A percentile compares a stretch with the other conserved stretches of the same genome.
phyloP scores from a whole-genome alignment of 1,139 yeast species.

The Protomyces gravidus region DNA sequence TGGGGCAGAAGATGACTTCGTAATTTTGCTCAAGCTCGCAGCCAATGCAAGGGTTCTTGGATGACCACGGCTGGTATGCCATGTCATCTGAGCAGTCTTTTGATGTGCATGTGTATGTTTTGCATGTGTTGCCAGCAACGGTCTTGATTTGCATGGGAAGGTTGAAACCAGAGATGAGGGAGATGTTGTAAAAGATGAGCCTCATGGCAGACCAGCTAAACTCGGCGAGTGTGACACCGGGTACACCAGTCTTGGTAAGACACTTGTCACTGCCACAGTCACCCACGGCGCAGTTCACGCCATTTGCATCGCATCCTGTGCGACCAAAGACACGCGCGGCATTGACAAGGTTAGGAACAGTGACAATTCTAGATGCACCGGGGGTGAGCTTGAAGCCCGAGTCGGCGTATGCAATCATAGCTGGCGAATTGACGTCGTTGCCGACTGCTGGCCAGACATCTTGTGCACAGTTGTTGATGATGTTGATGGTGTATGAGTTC shows the following conservation, averaged over 20 bases:
- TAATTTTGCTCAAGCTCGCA: conserved; percentile 10
- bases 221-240: conserved; percentile 28
- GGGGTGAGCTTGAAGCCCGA: conserved; percentile 20
- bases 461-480: conserved; percentile 16
- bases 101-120: conserved; percentile 11
- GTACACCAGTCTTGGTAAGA: conserved; percentile 12
- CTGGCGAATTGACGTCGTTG: conserved; percentile 16
- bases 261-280: conserved; percentile 24
- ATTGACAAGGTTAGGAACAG: conserved; percentile 13
- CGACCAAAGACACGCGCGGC: conserved; percentile 26
- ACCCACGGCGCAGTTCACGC: conserved; percentile 18
- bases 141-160: conserved; percentile 19
- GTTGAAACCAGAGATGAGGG: conserved; percentile 22
- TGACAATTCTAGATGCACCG: conserved; percentile 7
- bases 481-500: conserved; percentile 11
- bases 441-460: conserved; percentile 27
- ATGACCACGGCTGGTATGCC: conserved; percentile 20
- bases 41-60: conserved; percentile 18
- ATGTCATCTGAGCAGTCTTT: conserved; percentile 15
- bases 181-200: conserved; percentile 26
- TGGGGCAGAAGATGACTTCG: conserved; percentile 17
- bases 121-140: conserved; percentile 8
- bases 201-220: conserved; percentile 25
- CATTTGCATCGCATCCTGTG: conserved; percentile 17
- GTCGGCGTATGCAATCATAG: neutral